Base-by-base conservation (phyloP, 805 yeast genomes). In the Cyberlindnera veronae region DNA sequence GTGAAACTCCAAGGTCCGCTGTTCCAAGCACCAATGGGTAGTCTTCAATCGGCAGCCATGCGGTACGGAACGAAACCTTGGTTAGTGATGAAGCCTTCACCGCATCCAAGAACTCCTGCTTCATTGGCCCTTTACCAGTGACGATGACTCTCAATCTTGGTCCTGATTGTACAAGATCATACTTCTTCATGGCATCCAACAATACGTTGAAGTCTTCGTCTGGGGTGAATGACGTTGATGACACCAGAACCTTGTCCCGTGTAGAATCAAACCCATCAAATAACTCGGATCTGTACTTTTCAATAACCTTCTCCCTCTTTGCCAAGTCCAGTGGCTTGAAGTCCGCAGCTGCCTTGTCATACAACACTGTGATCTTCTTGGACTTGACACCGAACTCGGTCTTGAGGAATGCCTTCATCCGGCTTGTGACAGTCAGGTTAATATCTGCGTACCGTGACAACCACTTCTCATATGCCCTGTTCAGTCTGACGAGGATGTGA, bases 51-150 rank as follows among this genome's bases (percentile, higher is more conserved):
- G 81, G 55, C 17, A 93, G 68, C 98, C 99, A 93, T 0, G 75
- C 80, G 23, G 81, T 75, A 40, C 71, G 71, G 6, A 93, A 68
- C 1, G 69, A 54, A 6, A 89, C 76, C 29, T 74, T 69, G 3
- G 65, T 49, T 58, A 77, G 67, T 15, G 60, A 44, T 29, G 74
- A 69, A 9, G 58, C 51, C n/a, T 64, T 52, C 2, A 84, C 83
- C 18, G 67, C 58, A 3, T 54, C 44, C 21, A 75, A 56, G 51
- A 81, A 84, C 16, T 73, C 64, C 3, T 63, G 60, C 49, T 78
- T 78, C 62, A 84, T 59, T 0, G 98, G 98, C 0, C 99, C 99
- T 59, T 90, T 91, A 0, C 99, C 99, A 0, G 99, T 93, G n/a
- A 93, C 82, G n/a, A 93, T 63, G 38, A 88, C 75, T 28, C 79